Evolutionary conservation across 768 basidiomycete genomes (phyloP), one percentile per base, ranked within the genome.

Genomic region (Pisolithus sp.): DNA sequence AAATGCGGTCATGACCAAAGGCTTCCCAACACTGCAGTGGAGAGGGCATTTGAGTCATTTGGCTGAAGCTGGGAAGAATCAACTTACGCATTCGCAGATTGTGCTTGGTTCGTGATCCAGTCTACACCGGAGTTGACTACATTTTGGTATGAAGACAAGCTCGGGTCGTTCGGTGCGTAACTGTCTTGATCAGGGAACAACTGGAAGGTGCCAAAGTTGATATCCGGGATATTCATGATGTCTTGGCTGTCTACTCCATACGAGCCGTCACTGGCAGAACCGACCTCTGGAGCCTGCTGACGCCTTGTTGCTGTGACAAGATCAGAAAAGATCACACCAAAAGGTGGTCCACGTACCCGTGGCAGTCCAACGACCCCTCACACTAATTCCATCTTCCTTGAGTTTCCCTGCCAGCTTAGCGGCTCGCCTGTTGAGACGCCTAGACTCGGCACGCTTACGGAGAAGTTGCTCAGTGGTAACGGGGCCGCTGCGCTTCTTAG

Each of bases 181-280:
- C 65, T 61, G 53, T 79, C 74, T 62, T 86, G 85, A 59, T 87
- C 83, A n/a, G 85, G 84, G 74, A 86, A 85, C 23, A 85, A 56
- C 52, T 79, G 81, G 73, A 83, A 83, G 17, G 79, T 71, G 28
- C 73, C 68, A 56, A 83, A 84, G 7, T 74, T 77, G 53, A 86
- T 78, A 9, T 76, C 38, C 0, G 79, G 79, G 51, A 82, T 81
- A 48, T 65, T 78, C 50, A 74, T 54, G 47, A 86, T 81, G 54
- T 86, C 85, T 57, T 82, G 78, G 50, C 76, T 79, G 61, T 87
- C 85, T 18, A 86, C 81, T 31, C 83, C 83, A 31, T 71, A 69
- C n/a, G 80, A 73, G 1, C 85, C 85, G 59, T 86, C 79, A 53
- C 78, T 81, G 26, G 71, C 69, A 20, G 83, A 59, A 24, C 81